A percentile compares a stretch with the other conserved stretches of the same genome.
Conservation (phyloP, 2,329 filamentous ascomycete genomes). For the Sporothrix schenckii region DNA sequence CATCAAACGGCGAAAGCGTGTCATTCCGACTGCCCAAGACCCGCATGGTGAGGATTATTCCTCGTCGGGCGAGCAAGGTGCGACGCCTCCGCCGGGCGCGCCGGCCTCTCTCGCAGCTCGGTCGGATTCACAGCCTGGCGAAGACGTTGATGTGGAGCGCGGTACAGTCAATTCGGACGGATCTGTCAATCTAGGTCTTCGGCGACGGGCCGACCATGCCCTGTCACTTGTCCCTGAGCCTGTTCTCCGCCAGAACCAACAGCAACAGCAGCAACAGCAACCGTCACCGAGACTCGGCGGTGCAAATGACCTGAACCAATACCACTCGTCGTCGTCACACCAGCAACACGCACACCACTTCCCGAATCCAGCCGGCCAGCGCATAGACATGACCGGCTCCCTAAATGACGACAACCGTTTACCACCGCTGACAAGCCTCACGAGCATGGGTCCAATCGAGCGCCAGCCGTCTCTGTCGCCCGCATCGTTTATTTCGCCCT, state of each 20-base stretch:
- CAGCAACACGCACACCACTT: slow-evolving; percentile 10
- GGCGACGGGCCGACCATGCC: slow-evolving; percentile 52
- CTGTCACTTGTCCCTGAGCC: slow-evolving; percentile 54
- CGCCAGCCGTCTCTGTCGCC: slow-evolving; percentile 63
- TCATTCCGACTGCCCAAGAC: slow-evolving; percentile 73
- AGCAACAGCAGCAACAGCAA: slow-evolving; percentile 40
- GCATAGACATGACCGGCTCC: slow-evolving; percentile 48
- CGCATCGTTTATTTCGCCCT: slow-evolving; percentile 61
- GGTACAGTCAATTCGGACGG: slow-evolving; percentile 66
- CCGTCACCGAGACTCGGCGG: slow-evolving; percentile 46
- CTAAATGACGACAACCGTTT: slow-evolving; percentile 61
- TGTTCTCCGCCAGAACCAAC: slow-evolving; percentile 47
- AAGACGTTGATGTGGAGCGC: slow-evolving; percentile 46
- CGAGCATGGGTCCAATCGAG: slow-evolving; percentile 45
- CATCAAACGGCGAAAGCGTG: slow-evolving; percentile 93
- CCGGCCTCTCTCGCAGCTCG: slow-evolving; percentile 12
- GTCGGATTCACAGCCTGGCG: neutral
- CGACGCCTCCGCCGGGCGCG: slow-evolving; percentile 45
- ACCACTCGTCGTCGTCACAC: slow-evolving; percentile 45
- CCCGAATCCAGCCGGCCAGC: slow-evolving; percentile 39
- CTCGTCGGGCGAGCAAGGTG: slow-evolving; percentile 51
- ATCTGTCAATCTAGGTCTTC: slow-evolving; percentile 64
- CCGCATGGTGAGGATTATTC: slow-evolving; percentile 48
- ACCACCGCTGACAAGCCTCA: slow-evolving; percentile 57
- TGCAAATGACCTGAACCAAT: slow-evolving; percentile 53